These are phyloP conservation scores for Phallus indusiatus DNA, from an alignment of 768 basidiomycete genomes.

Conservation along the genomic window DNA sequence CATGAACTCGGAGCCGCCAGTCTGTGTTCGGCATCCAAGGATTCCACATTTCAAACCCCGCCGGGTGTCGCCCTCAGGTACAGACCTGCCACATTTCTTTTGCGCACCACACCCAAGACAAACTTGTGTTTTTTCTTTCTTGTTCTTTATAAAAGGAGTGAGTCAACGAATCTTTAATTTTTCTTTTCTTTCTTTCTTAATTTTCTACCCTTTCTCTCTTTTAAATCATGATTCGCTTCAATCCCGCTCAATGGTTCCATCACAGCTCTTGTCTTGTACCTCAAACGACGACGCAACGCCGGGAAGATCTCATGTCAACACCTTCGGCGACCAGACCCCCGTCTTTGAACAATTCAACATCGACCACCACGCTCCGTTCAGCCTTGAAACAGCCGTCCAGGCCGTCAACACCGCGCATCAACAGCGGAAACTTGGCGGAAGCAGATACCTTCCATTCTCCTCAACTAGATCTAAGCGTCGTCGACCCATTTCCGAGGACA, in stretches of 20 bases:
- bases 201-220: not conserved
- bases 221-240: not conserved
- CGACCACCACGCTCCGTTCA: conserved; percentile 32
- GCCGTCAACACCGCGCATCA: not conserved
- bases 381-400: conserved; percentile 35
- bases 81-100: not conserved
- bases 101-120: not conserved
- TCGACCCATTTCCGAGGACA: not conserved
- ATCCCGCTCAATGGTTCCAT: not conserved
- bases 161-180: not conserved
- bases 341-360: not conserved
- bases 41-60: not conserved
- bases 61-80: not conserved
- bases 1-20: not conserved
- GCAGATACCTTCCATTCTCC: not conserved
- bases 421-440: not conserved
- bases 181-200: not conserved
- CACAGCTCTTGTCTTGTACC: not conserved
- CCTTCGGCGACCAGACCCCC: not conserved
- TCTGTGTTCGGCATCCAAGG: not conserved
- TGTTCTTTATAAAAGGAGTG: not conserved
- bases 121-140: not conserved
- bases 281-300: not conserved
- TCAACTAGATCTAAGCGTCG: not conserved
- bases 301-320: not conserved